Base-by-base conservation (phyloP, 352 stramenopile genomes). In the Achlya hypogyna region DNA sequence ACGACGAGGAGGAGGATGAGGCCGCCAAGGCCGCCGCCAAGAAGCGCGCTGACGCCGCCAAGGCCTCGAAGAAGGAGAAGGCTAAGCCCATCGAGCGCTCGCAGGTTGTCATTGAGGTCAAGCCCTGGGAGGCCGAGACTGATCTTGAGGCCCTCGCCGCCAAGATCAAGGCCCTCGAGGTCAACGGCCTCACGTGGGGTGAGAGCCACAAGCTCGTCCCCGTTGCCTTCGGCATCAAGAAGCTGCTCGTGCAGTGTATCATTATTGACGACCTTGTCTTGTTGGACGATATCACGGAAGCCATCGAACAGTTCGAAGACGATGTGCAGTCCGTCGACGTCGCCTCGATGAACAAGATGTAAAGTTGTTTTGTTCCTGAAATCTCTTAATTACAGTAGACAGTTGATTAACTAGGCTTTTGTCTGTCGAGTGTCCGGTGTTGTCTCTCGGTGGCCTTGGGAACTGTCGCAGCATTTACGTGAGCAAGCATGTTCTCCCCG, bases 341-440 rank as follows among this genome's bases (percentile, higher is more conserved):
- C 2, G 79, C 81, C n/a, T 89, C 82, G 52, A 94, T 95, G 85
- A 92, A 91, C 80, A 91, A 91, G 75, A 73, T 91, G 25, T 91
- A 89, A 88, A 69, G 45, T 58, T 20, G 54, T 67, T 60, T 18
- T 34, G 47, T 65, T 51, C 14, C 22, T 45, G 63, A 28, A 22
- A 27, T 62, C 23, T 51, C 38, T 45, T 45, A 45, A 45, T 45
- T 45, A 56, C 10, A 56, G 49, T 56, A 56, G 49, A 56, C 25
- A 56, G 49, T 56, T 45, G 38, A 45, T 45, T 45, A 45, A 45
- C 31, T 56, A 56, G 49, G 49, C 49, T 56, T 45, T 45, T 45
- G 38, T 45, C 38, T 45, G 38, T 45, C 38, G n/a, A 10, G 38
- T 45, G 12, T 45, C 2, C 38, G 12, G 38, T n/a, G 12, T 45